Evolutionary conservation across 208 protist genomes (phyloP).

Genomic region (Trypanosoma grayi): DNA sequence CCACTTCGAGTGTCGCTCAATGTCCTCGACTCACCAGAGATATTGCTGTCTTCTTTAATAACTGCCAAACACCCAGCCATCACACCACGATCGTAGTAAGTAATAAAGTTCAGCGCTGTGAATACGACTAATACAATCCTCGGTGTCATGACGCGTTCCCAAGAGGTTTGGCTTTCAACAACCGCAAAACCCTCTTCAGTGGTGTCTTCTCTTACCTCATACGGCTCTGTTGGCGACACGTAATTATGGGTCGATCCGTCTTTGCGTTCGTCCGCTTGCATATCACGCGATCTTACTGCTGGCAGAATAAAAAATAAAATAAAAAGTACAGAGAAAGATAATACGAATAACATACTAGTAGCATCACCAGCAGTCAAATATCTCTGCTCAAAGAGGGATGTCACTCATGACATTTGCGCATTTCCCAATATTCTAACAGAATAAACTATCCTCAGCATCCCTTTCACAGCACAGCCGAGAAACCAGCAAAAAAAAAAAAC

Average conservation of each 20-base stretch:
- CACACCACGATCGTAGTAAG: conserved; percentile 82
- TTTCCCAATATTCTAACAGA: too few relatives aligned
- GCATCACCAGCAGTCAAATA: neutral
- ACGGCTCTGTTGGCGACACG: neutral
- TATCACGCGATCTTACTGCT: neutral
- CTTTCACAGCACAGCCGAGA: neutral
- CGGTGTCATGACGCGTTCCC: conserved; percentile 26
- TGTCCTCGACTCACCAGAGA: conserved; percentile 6
- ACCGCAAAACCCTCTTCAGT: neutral
- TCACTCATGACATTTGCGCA: too few relatives aligned
- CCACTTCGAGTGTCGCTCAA: conserved; percentile 58
- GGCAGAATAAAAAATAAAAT: conserved; percentile 13
- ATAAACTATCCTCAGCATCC: too few relatives aligned
- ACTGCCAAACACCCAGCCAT: conserved; percentile 41
- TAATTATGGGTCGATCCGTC: too few relatives aligned
- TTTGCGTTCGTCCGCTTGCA: too few relatives aligned
- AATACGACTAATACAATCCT: conserved; percentile 48
- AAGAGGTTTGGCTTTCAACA: neutral
- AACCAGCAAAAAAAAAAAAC: conserved; percentile 22
- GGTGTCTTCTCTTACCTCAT: neutral
- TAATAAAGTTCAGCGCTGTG: conserved; percentile 70
- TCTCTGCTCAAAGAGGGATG: too few relatives aligned
- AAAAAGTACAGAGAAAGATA: neutral
- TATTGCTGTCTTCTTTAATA: conserved; percentile 35
- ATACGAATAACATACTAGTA: conserved; percentile 4